Conservation (phyloP, 495 filamentous ascomycete species). For the Pyrenopolyporus hunteri region DNA sequence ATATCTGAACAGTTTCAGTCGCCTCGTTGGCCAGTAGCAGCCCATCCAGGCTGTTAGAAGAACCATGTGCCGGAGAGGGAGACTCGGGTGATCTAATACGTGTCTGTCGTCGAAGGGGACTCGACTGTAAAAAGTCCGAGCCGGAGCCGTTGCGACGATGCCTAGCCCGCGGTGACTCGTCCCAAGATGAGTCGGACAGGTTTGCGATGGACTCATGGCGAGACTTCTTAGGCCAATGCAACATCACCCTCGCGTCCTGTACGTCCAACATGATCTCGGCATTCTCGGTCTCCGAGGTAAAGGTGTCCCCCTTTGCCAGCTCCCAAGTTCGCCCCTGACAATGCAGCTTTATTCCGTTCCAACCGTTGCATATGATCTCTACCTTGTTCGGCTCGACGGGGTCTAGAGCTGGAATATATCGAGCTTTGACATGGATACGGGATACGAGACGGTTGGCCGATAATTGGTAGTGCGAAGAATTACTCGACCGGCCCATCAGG, state of each 20-base stretch:
- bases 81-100: constrained; percentile 74
- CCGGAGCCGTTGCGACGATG: constrained; percentile 40
- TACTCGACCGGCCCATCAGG: constrained; percentile 89
- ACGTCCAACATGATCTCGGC: constrained; percentile 96
- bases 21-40: constrained; percentile 40
- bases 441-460: constrained; percentile 91
- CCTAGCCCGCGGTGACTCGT: constrained; percentile 58
- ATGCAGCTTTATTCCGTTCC: constrained; percentile 94
- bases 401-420: constrained; percentile 71
- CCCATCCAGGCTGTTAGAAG: constrained; percentile 41
- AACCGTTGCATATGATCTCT: constrained; percentile 87
- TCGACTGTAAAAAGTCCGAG: constrained; percentile 57
- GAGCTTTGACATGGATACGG: constrained; percentile 87
- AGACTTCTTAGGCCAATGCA: constrained; percentile 80
- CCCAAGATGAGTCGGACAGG: constrained; percentile 71
- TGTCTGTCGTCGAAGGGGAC: constrained; percentile 67
- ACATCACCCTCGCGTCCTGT: constrained; percentile 84
- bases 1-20: constrained; percentile 56
- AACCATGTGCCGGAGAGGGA: constrained; percentile 65
- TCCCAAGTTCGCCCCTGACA: constrained; percentile 89
- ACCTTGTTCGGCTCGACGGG: constrained; percentile 71
- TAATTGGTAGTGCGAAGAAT: constrained; percentile 88
- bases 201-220: constrained; percentile 66
- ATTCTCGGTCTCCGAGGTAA: constrained; percentile 86
- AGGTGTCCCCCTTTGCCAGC: constrained; percentile 84